Evolutionary conservation across 2,329 filamentous ascomycete genomes (phyloP).

Genomic region (Colletotrichum sublineola): DNA sequence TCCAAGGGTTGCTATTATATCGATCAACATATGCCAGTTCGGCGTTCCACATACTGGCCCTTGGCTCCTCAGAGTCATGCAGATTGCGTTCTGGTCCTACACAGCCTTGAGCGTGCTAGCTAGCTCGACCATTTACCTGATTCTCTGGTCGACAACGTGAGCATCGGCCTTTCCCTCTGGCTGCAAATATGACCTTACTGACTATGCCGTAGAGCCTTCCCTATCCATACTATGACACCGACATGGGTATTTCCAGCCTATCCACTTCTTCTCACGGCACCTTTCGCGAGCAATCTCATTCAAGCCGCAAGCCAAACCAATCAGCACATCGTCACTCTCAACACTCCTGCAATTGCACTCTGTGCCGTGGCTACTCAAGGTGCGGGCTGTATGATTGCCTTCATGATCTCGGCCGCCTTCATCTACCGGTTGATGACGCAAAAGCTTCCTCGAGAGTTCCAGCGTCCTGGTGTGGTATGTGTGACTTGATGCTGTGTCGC

Average conservation of each 20-base stretch:
- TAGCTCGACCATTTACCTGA: slow-evolving; percentile 79
- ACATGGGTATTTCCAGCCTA: slow-evolving; percentile 92
- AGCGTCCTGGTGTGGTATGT: slow-evolving; percentile 78
- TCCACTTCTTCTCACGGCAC: slow-evolving; percentile 81
- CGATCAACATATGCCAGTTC: slow-evolving; percentile 85
- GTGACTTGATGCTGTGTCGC: slow-evolving; percentile 13
- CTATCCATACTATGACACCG: slow-evolving; percentile 87
- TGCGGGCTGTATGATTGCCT: slow-evolving; percentile 68
- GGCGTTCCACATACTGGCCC: slow-evolving; percentile 71
- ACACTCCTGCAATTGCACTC: slow-evolving; percentile 62
- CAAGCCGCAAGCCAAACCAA: slow-evolving; percentile 51
- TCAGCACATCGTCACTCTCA: slow-evolving; percentile 48
- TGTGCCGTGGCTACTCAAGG: slow-evolving; percentile 66
- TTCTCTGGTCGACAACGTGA: slow-evolving; percentile 75
- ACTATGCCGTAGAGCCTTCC: slow-evolving; percentile 58
- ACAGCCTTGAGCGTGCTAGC: slow-evolving; percentile 74
- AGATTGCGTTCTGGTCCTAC: slow-evolving; percentile 82
- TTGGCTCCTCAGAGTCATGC: slow-evolving; percentile 73
- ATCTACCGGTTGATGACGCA: slow-evolving; percentile 91
- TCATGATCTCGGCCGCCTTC: slow-evolving; percentile 88
- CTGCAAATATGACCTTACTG: not conserved
- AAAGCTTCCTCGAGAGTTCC: slow-evolving; percentile 81
- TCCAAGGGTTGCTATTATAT: slow-evolving; percentile 77
- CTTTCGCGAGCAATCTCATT: slow-evolving; percentile 74
- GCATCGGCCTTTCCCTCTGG: slow-evolving; percentile 40